phyloP scores from a whole-genome alignment of 192 early-diverging fungal species.

The Coemansia sp. region DNA sequence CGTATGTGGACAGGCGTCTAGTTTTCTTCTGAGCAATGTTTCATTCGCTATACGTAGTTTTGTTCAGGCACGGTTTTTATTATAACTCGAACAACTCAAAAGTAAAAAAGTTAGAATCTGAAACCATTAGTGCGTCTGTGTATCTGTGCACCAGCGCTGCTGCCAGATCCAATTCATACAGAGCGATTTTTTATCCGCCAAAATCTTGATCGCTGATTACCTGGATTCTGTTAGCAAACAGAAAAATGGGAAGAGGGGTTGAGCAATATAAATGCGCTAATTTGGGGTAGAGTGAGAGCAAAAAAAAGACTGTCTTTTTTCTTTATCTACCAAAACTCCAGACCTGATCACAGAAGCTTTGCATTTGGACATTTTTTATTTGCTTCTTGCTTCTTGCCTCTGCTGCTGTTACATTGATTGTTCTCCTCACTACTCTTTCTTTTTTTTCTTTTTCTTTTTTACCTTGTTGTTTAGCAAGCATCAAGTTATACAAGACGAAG shows the following conservation, averaged over 20 bases:
- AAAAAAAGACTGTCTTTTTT: too few species aligned
- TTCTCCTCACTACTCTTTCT: background rate
- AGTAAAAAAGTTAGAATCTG: background rate
- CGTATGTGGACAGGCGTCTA: background rate
- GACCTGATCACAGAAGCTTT: background rate
- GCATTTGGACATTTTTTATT: background rate
- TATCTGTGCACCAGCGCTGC: too few species aligned
- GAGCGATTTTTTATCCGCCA: background rate
- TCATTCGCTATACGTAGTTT: slow-evolving; percentile 1
- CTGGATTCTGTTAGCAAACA: background rate
- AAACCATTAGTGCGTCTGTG: too few species aligned
- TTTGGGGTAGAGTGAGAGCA: too few species aligned
- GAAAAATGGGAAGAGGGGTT: too few species aligned
- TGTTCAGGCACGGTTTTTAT: slow-evolving; percentile 5
- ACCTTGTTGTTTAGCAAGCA: background rate
- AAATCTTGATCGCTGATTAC: background rate
- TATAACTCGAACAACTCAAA: background rate
- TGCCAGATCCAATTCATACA: background rate
- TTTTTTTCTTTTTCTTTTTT: background rate
- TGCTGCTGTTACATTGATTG: background rate
- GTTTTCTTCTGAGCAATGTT: background rate
- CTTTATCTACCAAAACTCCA: background rate
- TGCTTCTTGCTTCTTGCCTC: background rate
- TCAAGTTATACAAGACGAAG: background rate
- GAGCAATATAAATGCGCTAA: too few species aligned